Percentiles rank a stretch among this genome's conserved stretches.
Conservation (phyloP, 2,329 filamentous ascomycete genomes). For the Cadophora luteo-olivacea region DNA sequence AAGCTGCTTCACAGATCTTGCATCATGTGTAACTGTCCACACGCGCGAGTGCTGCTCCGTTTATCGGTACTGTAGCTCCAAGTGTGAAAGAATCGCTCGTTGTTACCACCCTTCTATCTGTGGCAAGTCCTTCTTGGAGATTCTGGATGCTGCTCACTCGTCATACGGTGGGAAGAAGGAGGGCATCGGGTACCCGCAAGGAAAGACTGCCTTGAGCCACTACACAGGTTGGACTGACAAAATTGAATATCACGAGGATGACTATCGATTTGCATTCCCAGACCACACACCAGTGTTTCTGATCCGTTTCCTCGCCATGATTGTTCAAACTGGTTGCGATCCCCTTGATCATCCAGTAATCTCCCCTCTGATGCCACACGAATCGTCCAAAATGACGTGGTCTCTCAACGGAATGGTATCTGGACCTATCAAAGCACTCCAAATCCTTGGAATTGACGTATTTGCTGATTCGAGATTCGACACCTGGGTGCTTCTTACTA, state of each 20-base stretch:
- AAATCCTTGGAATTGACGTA: slow-evolving; percentile 18
- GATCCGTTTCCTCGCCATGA: slow-evolving; percentile 17
- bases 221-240: slow-evolving; percentile 19
- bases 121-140: slow-evolving; percentile 13
- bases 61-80: slow-evolving; percentile 12
- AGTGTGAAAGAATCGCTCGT: slow-evolving; percentile 14
- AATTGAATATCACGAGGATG: neutral
- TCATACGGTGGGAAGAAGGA: slow-evolving; percentile 20
- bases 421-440: slow-evolving; percentile 18
- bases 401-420: slow-evolving; percentile 21
- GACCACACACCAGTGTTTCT: slow-evolving; percentile 13
- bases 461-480: slow-evolving; percentile 22
- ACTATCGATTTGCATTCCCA: slow-evolving; percentile 6
- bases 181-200: neutral
- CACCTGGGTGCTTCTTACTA: slow-evolving; percentile 18
- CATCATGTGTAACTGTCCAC: neutral
- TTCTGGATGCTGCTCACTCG: slow-evolving; percentile 11
- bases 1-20: slow-evolving; percentile 17
- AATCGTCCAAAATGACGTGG: slow-evolving; percentile 2
- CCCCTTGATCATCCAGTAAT: slow-evolving; percentile 17
- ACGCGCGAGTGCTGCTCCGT: slow-evolving; percentile 15
- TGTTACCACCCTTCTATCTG: slow-evolving; percentile 18
- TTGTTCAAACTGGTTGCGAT: slow-evolving; percentile 10
- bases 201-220: slow-evolving; percentile 10
- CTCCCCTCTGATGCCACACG: slow-evolving; percentile 3